Conservation (phyloP, 495 filamentous ascomycete species). For the Niebla homalea region DNA sequence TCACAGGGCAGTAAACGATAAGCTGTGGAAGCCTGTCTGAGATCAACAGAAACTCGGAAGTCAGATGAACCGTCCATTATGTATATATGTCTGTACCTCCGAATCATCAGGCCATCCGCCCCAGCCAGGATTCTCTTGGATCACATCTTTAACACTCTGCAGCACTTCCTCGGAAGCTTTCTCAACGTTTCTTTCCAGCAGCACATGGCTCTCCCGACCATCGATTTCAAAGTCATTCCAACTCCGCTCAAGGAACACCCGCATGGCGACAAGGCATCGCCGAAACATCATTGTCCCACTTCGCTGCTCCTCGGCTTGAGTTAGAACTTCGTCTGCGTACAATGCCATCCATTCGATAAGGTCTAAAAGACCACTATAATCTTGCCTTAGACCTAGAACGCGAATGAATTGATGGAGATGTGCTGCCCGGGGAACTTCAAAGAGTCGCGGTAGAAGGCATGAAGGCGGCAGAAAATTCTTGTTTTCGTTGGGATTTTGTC, state of each 20-base stretch:
- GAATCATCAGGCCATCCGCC: constrained; percentile 40
- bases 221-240: constrained; percentile 15
- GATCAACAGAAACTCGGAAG: constrained; percentile 11
- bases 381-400: constrained; percentile 34
- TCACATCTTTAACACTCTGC: constrained; percentile 29
- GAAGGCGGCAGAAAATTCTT: constrained; percentile 5
- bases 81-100: constrained; percentile 36
- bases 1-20: too few relatives aligned
- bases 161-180: constrained; percentile 19
- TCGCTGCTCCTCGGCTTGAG: constrained; percentile 24
- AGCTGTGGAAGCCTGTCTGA: background rate
- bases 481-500: background rate
- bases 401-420: constrained; percentile 41
- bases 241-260: constrained; percentile 38
- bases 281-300: constrained; percentile 35
- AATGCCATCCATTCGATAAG: constrained; percentile 42
- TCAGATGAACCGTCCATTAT: constrained; percentile 6
- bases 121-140: constrained; percentile 35
- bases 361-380: constrained; percentile 36
- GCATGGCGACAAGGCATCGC: constrained; percentile 36
- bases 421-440: constrained; percentile 31
- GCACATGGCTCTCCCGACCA: background rate
- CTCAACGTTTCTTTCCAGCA: background rate
- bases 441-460: constrained; percentile 21
- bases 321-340: constrained; percentile 24